phyloP scores from a whole-genome alignment of 1,284 basidiomycete genomes.

The Ustilago bromivora region DNA sequence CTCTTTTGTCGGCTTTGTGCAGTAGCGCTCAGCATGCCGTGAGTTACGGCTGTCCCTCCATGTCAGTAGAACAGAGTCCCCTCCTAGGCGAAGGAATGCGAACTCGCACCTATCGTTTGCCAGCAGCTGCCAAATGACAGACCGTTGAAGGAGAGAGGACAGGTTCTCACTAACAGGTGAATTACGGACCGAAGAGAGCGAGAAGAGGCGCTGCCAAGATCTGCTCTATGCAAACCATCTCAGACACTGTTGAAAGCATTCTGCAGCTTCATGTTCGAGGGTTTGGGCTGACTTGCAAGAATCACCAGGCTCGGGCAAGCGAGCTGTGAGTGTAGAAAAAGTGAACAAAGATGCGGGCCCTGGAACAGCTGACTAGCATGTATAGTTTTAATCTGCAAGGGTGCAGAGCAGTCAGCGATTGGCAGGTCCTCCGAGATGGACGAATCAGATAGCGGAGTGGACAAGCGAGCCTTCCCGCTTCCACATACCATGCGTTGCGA shows the following conservation, averaged over 20 bases:
- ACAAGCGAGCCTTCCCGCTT: conserved; percentile 2
- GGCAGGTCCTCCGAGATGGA: conserved; percentile 4
- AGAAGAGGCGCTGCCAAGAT: conserved; percentile 4
- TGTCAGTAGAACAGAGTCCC: too few species aligned
- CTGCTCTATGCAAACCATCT: background rate
- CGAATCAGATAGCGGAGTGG: background rate
- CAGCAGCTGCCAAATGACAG: background rate
- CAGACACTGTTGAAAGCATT: background rate
- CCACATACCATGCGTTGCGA: background rate
- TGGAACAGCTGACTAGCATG: conserved; percentile 7
- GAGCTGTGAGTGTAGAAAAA: conserved; percentile 7
- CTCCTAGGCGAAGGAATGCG: background rate
- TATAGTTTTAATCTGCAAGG: conserved; percentile 1
- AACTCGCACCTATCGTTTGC: background rate
- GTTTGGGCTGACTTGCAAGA: conserved; percentile 1
- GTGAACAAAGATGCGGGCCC: conserved; percentile 4
- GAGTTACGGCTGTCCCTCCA: too few species aligned
- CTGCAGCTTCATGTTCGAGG: background rate
- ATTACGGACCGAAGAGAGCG: background rate
- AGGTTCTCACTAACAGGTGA: background rate
- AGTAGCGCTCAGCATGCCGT: too few species aligned
- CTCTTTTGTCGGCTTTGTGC: too few species aligned
- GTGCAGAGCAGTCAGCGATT: background rate
- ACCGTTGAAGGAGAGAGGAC: too few species aligned
- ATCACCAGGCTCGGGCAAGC: background rate